These are phyloP conservation scores for Melampsora americana DNA, from an alignment of 1,284 basidiomycete species.

Conservation along the genomic window DNA sequence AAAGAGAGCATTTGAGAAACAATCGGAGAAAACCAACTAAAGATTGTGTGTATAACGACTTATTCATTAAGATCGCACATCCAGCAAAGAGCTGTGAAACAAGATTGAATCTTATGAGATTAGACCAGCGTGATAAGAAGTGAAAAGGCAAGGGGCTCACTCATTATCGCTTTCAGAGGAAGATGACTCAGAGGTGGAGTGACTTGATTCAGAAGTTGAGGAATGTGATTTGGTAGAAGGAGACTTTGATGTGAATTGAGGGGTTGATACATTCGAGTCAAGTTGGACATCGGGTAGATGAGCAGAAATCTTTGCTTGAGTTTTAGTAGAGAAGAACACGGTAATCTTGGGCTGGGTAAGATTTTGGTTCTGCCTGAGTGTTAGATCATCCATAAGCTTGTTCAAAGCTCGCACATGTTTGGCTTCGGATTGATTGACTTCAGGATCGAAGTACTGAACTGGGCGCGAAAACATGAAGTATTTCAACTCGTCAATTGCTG, in stretches of 20 bases:
- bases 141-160: too few species aligned
- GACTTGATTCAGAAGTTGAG: not conserved
- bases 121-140: not conserved
- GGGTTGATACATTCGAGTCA: too few species aligned
- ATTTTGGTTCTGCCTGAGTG: not conserved
- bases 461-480: not conserved
- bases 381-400: not conserved
- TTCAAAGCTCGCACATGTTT: slow-evolving; percentile 7
- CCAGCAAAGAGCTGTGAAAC: too few species aligned
- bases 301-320: not conserved
- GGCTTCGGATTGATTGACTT: not conserved
- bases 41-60: not conserved
- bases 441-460: not conserved
- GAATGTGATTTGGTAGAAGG: not conserved
- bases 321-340: not conserved
- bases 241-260: not conserved
- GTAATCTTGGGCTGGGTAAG: not conserved
- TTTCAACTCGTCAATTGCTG: not conserved
- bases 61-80: too few species aligned
- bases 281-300: not conserved
- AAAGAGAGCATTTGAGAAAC: not conserved
- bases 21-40: not conserved
- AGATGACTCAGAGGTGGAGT: not conserved
- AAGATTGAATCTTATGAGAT: too few species aligned
- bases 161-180: not conserved